A percentile compares a stretch with the other conserved stretches of the same genome.
Evolutionary conservation across 257 asterid species (phyloP).

Genomic region (Dorcoceras hygrometricum): DNA sequence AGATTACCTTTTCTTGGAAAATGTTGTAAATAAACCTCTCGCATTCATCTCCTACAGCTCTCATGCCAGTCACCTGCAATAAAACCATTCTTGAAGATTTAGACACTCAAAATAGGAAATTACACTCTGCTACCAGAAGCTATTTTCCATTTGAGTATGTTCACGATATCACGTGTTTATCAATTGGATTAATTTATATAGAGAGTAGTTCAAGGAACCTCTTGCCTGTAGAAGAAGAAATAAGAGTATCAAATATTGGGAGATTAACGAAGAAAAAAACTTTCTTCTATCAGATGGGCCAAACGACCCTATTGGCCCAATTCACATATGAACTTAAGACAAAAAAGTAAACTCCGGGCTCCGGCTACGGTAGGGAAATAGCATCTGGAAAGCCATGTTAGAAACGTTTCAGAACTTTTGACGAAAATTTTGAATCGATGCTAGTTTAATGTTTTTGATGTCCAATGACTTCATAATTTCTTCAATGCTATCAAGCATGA

Average conservation of each 20-base stretch:
- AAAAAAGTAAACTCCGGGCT: background rate
- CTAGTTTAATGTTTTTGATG: background rate
- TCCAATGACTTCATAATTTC: background rate
- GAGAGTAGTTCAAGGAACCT: background rate
- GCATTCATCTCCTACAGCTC: slow-evolving; percentile 54
- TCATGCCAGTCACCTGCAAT: slow-evolving; percentile 59
- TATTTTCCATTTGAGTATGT: background rate
- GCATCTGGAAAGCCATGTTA: background rate
- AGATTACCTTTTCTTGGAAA: slow-evolving; percentile 62
- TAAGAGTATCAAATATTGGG: background rate
- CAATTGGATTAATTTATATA: no score
- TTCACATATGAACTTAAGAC: background rate
- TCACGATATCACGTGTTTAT: background rate
- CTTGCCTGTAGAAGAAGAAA: background rate
- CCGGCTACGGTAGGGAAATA: background rate
- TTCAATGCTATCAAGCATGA: background rate
- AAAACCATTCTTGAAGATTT: slow-evolving; percentile 24
- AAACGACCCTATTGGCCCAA: background rate
- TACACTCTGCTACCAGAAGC: background rate
- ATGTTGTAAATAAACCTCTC: slow-evolving; percentile 54
- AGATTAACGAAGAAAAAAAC: no score
- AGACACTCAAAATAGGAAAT: background rate
- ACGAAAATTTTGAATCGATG: background rate
- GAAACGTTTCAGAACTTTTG: no score
- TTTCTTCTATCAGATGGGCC: background rate